Conservation (phyloP, 2,329 filamentous ascomycete species). For the Pyrenochaeta sp. region DNA sequence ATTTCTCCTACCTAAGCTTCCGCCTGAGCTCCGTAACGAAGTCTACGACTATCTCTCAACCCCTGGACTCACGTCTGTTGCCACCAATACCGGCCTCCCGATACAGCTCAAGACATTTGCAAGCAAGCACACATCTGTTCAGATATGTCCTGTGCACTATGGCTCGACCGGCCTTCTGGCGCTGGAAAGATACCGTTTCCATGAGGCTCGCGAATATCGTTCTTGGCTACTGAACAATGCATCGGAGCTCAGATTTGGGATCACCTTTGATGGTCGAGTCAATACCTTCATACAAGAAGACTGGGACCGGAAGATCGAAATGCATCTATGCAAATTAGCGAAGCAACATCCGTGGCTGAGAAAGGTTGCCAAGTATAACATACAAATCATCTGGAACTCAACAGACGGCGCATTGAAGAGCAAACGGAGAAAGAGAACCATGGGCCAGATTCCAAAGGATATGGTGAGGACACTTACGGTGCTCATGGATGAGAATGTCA, state of each 20-base stretch:
- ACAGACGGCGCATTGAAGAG: conserved; percentile 22
- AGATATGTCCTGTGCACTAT: conserved; percentile 32
- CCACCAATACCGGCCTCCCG: conserved; percentile 24
- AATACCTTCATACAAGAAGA: conserved; percentile 36
- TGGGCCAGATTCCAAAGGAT: conserved; percentile 23
- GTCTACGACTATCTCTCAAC: conserved; percentile 35
- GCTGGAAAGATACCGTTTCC: conserved; percentile 23
- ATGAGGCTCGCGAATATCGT: conserved; percentile 38
- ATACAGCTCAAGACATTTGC: conserved; percentile 32
- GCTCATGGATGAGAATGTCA: conserved; percentile 21
- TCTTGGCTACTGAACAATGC: conserved; percentile 30
- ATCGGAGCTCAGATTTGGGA: conserved; percentile 26
- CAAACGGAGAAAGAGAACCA: conserved; percentile 21
- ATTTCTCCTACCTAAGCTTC: conserved; percentile 33
- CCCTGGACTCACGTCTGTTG: background rate
- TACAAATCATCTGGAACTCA: conserved; percentile 36
- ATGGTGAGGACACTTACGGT: conserved; percentile 28
- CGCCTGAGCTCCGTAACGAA: conserved; percentile 42
- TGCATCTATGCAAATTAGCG: conserved; percentile 31
- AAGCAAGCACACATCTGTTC: conserved; percentile 35
- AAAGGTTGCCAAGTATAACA: conserved; percentile 31
- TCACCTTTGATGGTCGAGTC: conserved; percentile 37
- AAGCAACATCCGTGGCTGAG: conserved; percentile 35
- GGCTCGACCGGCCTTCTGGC: conserved; percentile 32
- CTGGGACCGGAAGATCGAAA: conserved; percentile 36